Evolutionary conservation across 2,329 filamentous ascomycete species (phyloP).

Genomic region (Cytospora piceae): DNA sequence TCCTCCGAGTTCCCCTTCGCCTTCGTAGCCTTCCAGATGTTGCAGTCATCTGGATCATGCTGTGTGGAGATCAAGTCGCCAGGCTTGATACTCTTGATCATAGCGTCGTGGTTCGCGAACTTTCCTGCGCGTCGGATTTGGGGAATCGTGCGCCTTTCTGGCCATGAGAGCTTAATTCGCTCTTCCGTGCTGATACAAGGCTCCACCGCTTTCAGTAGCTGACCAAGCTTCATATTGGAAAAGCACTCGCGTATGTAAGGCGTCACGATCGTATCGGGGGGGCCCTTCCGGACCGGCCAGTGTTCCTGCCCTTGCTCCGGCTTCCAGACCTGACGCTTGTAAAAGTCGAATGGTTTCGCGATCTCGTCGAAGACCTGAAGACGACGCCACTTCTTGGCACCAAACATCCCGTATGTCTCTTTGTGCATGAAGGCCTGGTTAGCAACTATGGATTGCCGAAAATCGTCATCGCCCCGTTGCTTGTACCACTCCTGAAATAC

Average conservation of each 20-base stretch:
- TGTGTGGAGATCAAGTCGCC: constrained; percentile 55
- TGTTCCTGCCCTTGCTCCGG: neutral
- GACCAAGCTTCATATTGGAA: constrained; percentile 61
- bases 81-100: constrained; percentile 42
- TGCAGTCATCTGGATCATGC: constrained; percentile 49
- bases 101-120: constrained; percentile 29
- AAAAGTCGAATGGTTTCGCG: constrained; percentile 18
- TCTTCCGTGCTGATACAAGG: constrained; percentile 34
- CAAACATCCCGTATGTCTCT: constrained; percentile 59
- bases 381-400: constrained; percentile 29
- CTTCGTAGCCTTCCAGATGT: constrained; percentile 35
- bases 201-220: constrained; percentile 48
- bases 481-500: constrained; percentile 59
- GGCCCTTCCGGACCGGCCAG: neutral
- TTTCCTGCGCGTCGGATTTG: neutral
- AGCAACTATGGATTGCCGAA: constrained; percentile 61
- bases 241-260: constrained; percentile 70
- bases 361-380: constrained; percentile 61
- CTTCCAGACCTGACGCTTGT: constrained; percentile 1
- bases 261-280: constrained; percentile 66
- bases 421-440: constrained; percentile 68
- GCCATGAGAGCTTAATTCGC: constrained; percentile 32
- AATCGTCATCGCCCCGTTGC: constrained; percentile 58
- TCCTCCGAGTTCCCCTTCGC: constrained; percentile 41
- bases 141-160: neutral